Evolutionary conservation across 75 land plant species (phyloP).

Genomic region (Pseudotsuga menziesii): DNA sequence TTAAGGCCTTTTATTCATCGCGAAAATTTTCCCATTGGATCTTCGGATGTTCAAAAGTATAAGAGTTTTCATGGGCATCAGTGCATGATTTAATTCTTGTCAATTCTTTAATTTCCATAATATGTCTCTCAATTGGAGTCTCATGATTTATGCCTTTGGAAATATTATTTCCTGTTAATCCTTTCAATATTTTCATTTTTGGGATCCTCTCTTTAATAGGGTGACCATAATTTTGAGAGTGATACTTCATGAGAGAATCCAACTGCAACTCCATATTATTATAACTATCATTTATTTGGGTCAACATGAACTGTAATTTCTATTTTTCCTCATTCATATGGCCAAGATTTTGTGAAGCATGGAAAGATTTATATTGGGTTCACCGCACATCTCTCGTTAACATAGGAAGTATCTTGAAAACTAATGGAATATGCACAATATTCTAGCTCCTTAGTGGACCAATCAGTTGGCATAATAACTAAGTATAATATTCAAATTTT

Average conservation of each 20-base stretch:
- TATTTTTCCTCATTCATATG: conserved; percentile 1
- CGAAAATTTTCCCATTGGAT: neutral
- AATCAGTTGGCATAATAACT: neutral
- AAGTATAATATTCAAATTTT: neutral
- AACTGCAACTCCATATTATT: neutral
- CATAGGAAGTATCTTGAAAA: neutral
- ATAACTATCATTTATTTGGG: neutral
- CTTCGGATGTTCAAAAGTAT: neutral
- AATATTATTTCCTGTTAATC: neutral
- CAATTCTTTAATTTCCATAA: neutral
- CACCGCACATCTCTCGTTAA: neutral
- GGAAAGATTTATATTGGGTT: neutral
- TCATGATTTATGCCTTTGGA: neutral
- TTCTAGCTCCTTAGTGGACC: neutral
- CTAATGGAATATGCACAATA: neutral
- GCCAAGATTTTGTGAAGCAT: neutral
- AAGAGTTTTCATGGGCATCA: neutral
- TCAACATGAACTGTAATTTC: neutral
- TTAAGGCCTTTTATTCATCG: neutral
- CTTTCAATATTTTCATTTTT: neutral
- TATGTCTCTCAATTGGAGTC: neutral
- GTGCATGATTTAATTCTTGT: neutral
- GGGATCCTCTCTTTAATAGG: neutral
- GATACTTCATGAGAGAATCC: neutral
- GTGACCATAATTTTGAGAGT: neutral